Base-by-base conservation (phyloP, 2,329 filamentous ascomycete genomes). In the Massarina eburnea region DNA sequence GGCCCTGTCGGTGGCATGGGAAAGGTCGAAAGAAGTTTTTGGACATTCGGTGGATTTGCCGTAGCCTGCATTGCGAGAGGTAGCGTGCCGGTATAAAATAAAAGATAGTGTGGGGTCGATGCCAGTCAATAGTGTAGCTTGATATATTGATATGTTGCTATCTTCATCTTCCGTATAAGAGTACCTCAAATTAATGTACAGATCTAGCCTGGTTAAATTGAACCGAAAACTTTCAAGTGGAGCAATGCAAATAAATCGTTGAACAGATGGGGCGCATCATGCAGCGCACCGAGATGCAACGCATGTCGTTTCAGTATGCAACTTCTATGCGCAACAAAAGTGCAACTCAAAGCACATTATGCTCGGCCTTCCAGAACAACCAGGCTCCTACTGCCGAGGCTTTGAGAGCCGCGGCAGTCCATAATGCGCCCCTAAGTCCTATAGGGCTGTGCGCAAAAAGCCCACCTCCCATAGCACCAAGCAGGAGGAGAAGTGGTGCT, bases 401-500 rank as follows among this genome's bases (percentile, higher is more conserved):
- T 53, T 77, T 77, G 45, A 76, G 43, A 0, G 43, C 62, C 1
- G 65, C 72, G 8, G 74, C 74, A 15, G 69, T 71, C 77, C 77
- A 80, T 30, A 80, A 51, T 10, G 73, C 78, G 2, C 77, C 78
- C 30, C 73, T 70, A 32, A 84, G 62, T 0, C 80, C 80, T 26
- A 76, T 64, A 9, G 62, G 56, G 49, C 75, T 82, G 47, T 77
- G 76, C 18, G 79, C 78, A 65, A 76, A 81, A 19, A 79, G 53
- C 0, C 80, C 81, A 1, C 81, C 81, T 6, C 76, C 47, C 27
- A 82, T 70, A 0, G 80, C 79, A 1, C 81, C 82, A 3, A 77
- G 20, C 22, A 83, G 46, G n/a, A 83, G 66, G 41, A 78, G 64
- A 1, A 79, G 22, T 1, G 80, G 75, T 1, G 80, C 80, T 0